Conservation (phyloP, 208 protist genomes). For the Crithidia bombi region DNA sequence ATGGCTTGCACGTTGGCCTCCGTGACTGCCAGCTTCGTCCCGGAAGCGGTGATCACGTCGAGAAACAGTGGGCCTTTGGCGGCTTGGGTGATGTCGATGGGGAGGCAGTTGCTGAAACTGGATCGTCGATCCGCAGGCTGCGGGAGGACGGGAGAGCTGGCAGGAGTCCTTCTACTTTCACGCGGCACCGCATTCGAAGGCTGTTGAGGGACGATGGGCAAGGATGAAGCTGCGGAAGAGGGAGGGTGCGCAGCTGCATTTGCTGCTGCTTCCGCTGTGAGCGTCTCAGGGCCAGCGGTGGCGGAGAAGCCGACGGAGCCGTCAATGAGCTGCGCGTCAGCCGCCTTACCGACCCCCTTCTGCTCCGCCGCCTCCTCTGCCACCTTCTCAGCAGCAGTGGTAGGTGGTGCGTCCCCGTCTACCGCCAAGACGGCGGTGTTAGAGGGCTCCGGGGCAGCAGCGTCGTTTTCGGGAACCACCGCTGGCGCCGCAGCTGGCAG, state of each 20-base stretch:
- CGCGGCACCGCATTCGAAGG: neutral
- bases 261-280: neutral
- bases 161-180: too few relatives aligned
- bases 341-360: neutral
- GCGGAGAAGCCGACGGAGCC: conserved; percentile 1
- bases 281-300: neutral
- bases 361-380: neutral
- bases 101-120: conserved; percentile 27
- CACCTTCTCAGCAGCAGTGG: neutral
- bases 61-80: conserved; percentile 25
- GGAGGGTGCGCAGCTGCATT: neutral
- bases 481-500: too few relatives aligned
- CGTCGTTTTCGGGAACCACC: too few relatives aligned
- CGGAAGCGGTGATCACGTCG: conserved; percentile 31
- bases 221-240: neutral
- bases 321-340: neutral
- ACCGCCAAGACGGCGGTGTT: too few relatives aligned
- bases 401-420: neutral
- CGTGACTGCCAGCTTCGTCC: conserved; percentile 25
- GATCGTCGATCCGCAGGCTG: neutral
- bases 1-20: conserved; percentile 25
- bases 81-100: conserved; percentile 29
- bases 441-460: too few relatives aligned
- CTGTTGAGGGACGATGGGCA: neutral
- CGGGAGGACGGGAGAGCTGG: neutral